A percentile compares a stretch with the other conserved stretches of the same genome.
Evolutionary conservation across 768 basidiomycete genomes (phyloP).

Genomic region (Mycena crocata): DNA sequence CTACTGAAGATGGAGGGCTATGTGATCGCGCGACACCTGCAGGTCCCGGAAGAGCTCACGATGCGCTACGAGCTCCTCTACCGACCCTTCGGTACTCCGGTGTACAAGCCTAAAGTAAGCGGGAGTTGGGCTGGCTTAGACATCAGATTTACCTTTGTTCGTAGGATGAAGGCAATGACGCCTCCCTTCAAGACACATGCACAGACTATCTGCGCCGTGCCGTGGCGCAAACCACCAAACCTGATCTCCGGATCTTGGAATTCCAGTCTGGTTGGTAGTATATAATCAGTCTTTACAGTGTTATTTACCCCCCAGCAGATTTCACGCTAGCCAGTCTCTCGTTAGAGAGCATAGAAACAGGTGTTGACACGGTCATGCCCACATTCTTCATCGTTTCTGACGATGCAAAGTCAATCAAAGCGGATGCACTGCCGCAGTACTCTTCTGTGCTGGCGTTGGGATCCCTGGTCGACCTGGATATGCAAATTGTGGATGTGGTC

Average conservation of each 20-base stretch:
- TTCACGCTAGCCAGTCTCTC: background rate
- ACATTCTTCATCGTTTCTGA: background rate
- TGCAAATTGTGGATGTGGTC: background rate
- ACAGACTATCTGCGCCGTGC: background rate
- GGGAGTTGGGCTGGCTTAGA: too few species aligned
- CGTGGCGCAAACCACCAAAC: background rate
- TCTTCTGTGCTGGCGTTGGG: background rate
- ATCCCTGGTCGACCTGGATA: background rate
- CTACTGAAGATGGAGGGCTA: background rate
- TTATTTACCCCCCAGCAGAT: background rate
- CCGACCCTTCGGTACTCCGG: background rate
- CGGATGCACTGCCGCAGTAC: background rate
- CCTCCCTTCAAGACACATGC: background rate
- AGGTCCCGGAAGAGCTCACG: constrained; percentile 2
- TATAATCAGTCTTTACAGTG: background rate
- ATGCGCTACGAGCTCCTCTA: background rate
- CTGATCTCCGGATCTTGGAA: constrained; percentile 4
- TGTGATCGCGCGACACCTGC: background rate
- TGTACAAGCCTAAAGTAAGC: background rate
- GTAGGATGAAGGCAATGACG: background rate
- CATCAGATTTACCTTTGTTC: background rate
- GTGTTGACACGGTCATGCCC: background rate
- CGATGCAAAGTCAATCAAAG: background rate
- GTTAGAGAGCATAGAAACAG: background rate
- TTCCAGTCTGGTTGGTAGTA: background rate